Percentiles rank a stretch among this genome's conserved stretches.
These are phyloP conservation scores for Fusarium acutatum DNA, from an alignment of 2,329 filamentous ascomycete species.

Conservation along the genomic window DNA sequence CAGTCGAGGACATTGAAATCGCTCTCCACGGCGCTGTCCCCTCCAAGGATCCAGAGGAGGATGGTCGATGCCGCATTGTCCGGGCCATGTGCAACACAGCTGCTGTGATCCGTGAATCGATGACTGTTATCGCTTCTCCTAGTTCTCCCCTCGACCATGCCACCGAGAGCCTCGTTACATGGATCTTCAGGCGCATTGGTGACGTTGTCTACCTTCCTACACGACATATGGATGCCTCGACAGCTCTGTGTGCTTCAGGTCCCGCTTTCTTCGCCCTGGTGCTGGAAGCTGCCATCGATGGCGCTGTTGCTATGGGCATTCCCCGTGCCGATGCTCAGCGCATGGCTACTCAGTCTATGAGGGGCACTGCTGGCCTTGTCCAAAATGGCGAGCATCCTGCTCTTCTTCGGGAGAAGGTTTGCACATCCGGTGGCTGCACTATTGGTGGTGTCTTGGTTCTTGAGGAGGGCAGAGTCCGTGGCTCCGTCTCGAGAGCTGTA, in stretches of 20 bases:
- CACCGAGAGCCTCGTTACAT: conserved; percentile 69
- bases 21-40: conserved; percentile 67
- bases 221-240: conserved; percentile 75
- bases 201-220: conserved; percentile 74
- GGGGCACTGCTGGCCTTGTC: conserved; percentile 74
- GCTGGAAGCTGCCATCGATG: conserved; percentile 79
- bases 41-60: conserved; percentile 54
- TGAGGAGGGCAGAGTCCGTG: conserved; percentile 76
- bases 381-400: conserved; percentile 79
- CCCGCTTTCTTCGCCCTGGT: conserved; percentile 81
- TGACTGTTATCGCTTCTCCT: conserved; percentile 79
- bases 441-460: conserved; percentile 77
- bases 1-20: conserved; percentile 71
- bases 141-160: conserved; percentile 64
- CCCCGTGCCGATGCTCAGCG: conserved; percentile 75
- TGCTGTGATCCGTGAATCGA: conserved; percentile 78
- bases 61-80: conserved; percentile 70
- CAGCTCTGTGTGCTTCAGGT: conserved; percentile 77
- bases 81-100: conserved; percentile 89
- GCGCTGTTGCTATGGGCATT: conserved; percentile 80
- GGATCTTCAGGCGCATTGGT: conserved; percentile 81
- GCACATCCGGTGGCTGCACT: conserved; percentile 79
- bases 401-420: conserved; percentile 78
- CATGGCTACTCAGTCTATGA: conserved; percentile 84
- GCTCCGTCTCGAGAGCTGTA: conserved; percentile 72